A percentile compares a stretch with the other conserved stretches of the same genome.
Evolutionary conservation across 768 basidiomycete species (phyloP).

Genomic region (Boletus edulis): DNA sequence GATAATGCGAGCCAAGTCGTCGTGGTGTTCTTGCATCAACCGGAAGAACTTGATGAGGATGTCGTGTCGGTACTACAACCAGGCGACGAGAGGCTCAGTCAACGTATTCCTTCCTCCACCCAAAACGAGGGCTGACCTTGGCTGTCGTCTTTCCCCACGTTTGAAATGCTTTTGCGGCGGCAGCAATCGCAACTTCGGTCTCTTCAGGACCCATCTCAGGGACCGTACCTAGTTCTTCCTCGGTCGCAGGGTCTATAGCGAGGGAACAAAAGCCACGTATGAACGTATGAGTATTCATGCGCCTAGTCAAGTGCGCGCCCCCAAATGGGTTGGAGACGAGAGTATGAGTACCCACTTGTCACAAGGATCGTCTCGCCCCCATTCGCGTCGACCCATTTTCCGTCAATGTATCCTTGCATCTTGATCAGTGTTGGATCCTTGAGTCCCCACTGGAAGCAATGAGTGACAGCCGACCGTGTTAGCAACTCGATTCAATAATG

Average conservation of each 20-base stretch:
- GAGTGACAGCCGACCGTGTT: background rate
- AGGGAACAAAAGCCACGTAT: background rate
- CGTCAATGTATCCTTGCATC: conserved; percentile 75
- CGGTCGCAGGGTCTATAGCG: conserved; percentile 79
- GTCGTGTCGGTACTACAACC: conserved; percentile 70
- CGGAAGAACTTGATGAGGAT: conserved; percentile 74
- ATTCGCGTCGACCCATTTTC: conserved; percentile 83
- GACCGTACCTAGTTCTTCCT: conserved; percentile 76
- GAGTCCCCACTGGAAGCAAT: conserved; percentile 56
- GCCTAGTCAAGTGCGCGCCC: background rate
- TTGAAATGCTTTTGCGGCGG: conserved; percentile 77
- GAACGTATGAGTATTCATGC: background rate
- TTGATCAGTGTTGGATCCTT: conserved; percentile 76
- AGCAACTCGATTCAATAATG: background rate
- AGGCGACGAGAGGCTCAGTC: background rate
- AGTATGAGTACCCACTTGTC: conserved; percentile 51
- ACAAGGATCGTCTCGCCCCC: conserved; percentile 72
- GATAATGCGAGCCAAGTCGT: conserved; percentile 86
- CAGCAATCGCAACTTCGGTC: conserved; percentile 80
- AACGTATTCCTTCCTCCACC: background rate
- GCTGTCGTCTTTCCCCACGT: conserved; percentile 87
- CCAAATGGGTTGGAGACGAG: background rate
- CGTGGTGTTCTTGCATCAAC: conserved; percentile 79
- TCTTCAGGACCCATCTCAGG: conserved; percentile 89
- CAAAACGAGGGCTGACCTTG: conserved; percentile 48